A percentile compares a stretch with the other conserved stretches of the same genome.
These are phyloP conservation scores for Emericellopsis terricola DNA, from an alignment of 495 filamentous ascomycete species.

Conservation along the genomic window DNA sequence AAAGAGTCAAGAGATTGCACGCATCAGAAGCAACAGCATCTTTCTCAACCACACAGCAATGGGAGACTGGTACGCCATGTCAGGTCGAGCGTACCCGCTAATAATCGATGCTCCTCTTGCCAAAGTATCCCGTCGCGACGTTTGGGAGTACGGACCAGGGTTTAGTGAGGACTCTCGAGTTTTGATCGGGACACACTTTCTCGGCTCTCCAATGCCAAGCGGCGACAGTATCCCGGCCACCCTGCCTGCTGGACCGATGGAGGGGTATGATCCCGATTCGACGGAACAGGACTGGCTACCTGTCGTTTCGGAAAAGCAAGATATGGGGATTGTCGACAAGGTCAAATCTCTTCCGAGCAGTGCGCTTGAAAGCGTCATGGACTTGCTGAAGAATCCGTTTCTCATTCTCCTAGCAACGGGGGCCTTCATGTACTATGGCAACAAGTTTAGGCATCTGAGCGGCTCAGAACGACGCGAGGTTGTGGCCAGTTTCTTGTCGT, in stretches of 20 bases:
- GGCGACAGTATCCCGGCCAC: background rate
- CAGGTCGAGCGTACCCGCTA: conserved; percentile 70
- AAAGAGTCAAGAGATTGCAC: conserved; percentile 31
- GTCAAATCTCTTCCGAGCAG: conserved; percentile 17
- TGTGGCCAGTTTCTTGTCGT: too few relatives aligned
- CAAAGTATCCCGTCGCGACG: conserved; percentile 42
- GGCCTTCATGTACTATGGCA: conserved; percentile 10
- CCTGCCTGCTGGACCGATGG: background rate
- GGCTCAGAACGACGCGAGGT: too few relatives aligned
- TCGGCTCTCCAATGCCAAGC: too few relatives aligned
- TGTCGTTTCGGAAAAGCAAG: conserved; percentile 4
- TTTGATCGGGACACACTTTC: conserved; percentile 27
- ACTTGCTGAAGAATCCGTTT: conserved; percentile 28
- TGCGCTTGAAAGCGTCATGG: conserved; percentile 16
- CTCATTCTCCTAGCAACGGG: conserved; percentile 19
- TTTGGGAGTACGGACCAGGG: conserved; percentile 11
- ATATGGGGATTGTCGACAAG: conserved; percentile 13
- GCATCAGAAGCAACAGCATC: conserved; percentile 44
- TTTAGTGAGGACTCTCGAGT: conserved; percentile 8
- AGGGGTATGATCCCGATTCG: background rate
- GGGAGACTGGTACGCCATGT: conserved; percentile 89
- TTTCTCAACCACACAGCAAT: conserved; percentile 75
- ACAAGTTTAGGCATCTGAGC: too few relatives aligned
- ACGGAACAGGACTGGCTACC: conserved; percentile 1
- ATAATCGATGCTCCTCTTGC: conserved; percentile 57